phyloP scores from a whole-genome alignment of 129 eudicot species.

The Tanacetum coccineum region DNA sequence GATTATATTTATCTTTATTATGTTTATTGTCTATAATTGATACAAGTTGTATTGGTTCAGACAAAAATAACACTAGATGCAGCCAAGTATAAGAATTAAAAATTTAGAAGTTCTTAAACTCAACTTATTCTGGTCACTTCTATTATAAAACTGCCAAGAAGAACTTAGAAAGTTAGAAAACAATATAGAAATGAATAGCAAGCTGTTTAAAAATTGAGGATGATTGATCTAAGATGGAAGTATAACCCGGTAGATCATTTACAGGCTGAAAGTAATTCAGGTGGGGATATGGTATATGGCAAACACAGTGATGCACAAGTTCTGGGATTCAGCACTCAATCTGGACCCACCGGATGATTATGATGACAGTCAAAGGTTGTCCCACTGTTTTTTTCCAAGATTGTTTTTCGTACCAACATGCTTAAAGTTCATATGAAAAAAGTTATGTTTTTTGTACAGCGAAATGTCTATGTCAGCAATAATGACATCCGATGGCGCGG shows the following conservation, averaged over 20 bases:
- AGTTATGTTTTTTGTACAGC: constrained; percentile 31
- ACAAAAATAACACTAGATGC: too few relatives aligned
- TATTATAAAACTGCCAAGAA: not conserved
- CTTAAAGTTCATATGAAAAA: not conserved
- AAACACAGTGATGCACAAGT: constrained; percentile 90
- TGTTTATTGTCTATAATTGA: too few relatives aligned
- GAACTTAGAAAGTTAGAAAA: not conserved
- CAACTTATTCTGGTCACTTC: not conserved
- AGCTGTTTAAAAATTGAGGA: too few relatives aligned
- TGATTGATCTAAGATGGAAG: too few relatives aligned
- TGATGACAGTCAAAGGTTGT: too few relatives aligned
- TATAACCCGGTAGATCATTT: too few relatives aligned
- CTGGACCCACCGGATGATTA: constrained; percentile 88
- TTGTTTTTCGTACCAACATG: constrained; percentile 14
- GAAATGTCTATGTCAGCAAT: constrained; percentile 77
- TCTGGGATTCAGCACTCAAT: constrained; percentile 95
- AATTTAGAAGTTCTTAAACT: not conserved
- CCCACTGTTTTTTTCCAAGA: constrained; percentile 89
- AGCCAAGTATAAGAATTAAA: not conserved
- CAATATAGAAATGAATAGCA: not conserved
- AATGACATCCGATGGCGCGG: constrained; percentile 53
- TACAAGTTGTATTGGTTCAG: too few relatives aligned
- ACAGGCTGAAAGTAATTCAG: constrained; percentile 77
- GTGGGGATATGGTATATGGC: constrained; percentile 78
- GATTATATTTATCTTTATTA: too few relatives aligned